Conservation (phyloP, 225 moss, liverwort and hornwort species). For the Rhytidiadelphus loreus region DNA sequence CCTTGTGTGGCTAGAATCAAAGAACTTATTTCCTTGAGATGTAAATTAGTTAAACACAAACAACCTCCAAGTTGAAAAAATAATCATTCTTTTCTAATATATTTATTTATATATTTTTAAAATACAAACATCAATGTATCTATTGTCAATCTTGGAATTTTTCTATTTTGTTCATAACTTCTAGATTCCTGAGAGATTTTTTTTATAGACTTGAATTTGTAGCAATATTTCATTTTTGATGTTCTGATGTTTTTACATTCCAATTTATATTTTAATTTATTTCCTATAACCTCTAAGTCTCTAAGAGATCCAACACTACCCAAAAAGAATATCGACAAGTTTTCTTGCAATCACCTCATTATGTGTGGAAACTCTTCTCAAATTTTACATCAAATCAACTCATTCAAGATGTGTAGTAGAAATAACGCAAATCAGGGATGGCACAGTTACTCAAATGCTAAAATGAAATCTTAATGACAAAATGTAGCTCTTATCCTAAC, state of each 20-base stretch:
- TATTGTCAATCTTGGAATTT: background rate
- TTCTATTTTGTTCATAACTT: background rate
- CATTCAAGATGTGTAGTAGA: background rate
- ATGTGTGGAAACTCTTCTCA: background rate
- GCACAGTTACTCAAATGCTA: background rate
- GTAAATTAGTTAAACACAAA: background rate
- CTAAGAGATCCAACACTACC: background rate
- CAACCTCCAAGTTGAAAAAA: too few species aligned
- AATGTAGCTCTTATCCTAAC: background rate
- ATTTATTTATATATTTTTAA: background rate
- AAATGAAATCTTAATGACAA: background rate
- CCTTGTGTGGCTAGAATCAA: too few species aligned
- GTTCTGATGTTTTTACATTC: background rate
- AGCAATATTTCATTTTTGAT: accelerated
- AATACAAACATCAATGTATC: background rate
- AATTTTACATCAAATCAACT: background rate
- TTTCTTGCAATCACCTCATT: background rate
- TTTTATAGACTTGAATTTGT: background rate
- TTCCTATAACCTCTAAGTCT: too few species aligned
- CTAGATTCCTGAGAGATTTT: background rate
- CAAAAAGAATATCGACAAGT: background rate
- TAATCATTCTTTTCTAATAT: background rate
- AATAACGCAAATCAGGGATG: background rate
- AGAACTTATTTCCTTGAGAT: background rate
- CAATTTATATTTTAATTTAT: background rate